Percentiles rank a stretch among this genome's conserved stretches.
Evolutionary conservation across 1,139 yeast genomes (phyloP).

Genomic region (Blastobotrys capitulatus): DNA sequence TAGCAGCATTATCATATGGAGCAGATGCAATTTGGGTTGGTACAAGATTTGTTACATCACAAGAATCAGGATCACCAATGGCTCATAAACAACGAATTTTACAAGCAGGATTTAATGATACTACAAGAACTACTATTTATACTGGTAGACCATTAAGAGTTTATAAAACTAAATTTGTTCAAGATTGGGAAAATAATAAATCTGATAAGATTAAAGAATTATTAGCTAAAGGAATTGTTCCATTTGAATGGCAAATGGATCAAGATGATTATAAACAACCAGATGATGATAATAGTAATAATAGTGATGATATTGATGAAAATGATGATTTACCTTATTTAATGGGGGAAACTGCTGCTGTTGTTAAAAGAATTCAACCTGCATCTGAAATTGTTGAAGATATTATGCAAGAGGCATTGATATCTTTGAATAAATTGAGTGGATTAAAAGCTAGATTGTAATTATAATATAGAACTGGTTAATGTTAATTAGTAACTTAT

Average conservation of each 20-base stretch:
- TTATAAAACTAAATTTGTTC: conserved; percentile 21
- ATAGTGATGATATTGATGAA: conserved; percentile 14
- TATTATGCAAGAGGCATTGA: conserved; percentile 24
- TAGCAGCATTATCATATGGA: conserved; percentile 35
- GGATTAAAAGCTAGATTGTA: conserved; percentile 11
- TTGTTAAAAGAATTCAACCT: conserved; percentile 24
- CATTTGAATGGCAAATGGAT: conserved; percentile 22
- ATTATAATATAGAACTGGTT: no score
- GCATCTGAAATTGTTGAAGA: conserved; percentile 27
- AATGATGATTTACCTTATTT: conserved; percentile 19
- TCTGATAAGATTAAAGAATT: conserved; percentile 21
- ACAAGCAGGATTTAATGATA: conserved; percentile 23
- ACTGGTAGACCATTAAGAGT: conserved; percentile 29
- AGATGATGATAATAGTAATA: conserved; percentile 14
- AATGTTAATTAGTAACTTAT: no score
- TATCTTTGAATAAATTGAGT: conserved; percentile 5
- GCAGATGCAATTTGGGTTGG: conserved; percentile 45
- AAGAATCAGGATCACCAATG: conserved; percentile 26
- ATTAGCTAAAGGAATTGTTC: conserved; percentile 23
- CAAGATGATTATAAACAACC: conserved; percentile 16
- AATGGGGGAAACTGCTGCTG: conserved; percentile 29
- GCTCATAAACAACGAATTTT: conserved; percentile 25
- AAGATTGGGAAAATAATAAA: conserved; percentile 25
- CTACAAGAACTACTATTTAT: conserved; percentile 24
- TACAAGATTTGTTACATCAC: conserved; percentile 26